Conservation (phyloP, 2,329 filamentous ascomycete species). For the Exophiala sp. region DNA sequence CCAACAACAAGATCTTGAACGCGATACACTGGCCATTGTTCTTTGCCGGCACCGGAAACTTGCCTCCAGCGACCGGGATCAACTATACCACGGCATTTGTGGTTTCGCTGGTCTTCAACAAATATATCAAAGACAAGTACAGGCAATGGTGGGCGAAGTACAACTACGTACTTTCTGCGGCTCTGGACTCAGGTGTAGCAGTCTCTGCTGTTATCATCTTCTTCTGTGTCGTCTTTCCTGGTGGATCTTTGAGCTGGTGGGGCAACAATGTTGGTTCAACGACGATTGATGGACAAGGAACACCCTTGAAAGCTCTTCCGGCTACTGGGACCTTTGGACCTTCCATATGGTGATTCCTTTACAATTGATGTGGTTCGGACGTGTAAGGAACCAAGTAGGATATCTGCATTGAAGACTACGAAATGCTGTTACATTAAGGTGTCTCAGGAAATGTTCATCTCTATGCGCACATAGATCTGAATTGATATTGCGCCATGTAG, state of each 20-base stretch:
- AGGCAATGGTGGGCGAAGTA: slow-evolving; percentile 40
- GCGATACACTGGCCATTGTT: slow-evolving; percentile 32
- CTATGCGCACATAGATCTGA: too few relatives aligned
- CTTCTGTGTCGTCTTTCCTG: slow-evolving; percentile 35
- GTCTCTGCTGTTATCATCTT: slow-evolving; percentile 37
- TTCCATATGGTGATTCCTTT: too few relatives aligned
- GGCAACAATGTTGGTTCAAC: slow-evolving; percentile 33
- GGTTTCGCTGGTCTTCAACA: slow-evolving; percentile 40
- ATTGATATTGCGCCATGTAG: too few relatives aligned
- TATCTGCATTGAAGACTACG: too few relatives aligned
- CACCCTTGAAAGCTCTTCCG: slow-evolving; percentile 31
- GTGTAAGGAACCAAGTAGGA: too few relatives aligned
- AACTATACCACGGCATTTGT: slow-evolving; percentile 37
- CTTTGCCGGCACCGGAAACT: slow-evolving; percentile 30
- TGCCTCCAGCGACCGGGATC: slow-evolving; percentile 32
- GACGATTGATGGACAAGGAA: slow-evolving; percentile 32
- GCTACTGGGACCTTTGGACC: slow-evolving; percentile 34
- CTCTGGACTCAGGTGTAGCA: slow-evolving; percentile 35
- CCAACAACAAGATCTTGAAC: too few relatives aligned
- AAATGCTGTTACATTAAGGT: too few relatives aligned
- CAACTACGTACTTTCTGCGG: slow-evolving; percentile 41
- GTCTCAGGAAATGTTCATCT: too few relatives aligned
- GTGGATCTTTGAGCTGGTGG: slow-evolving; percentile 33
- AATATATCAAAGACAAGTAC: slow-evolving; percentile 33
- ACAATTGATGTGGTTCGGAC: too few relatives aligned